phyloP scores from a whole-genome alignment of 306 rosid species.

The Begonia fuchsioides region DNA sequence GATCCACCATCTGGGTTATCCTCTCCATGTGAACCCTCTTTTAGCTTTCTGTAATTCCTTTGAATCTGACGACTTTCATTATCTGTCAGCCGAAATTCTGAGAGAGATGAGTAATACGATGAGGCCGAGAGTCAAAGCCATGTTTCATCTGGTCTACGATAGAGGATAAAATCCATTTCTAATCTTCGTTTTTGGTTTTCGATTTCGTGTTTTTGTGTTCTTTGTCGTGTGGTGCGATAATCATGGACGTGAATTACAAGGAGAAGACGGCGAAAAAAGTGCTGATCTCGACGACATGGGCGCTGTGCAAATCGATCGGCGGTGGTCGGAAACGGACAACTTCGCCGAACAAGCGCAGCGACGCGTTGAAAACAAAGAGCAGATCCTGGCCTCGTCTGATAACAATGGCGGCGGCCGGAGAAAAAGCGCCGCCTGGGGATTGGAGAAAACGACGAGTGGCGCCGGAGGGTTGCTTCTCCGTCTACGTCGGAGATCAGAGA shows the following conservation, averaged over 20 bases:
- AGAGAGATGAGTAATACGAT: slow-evolving; percentile 49
- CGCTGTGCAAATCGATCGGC: slow-evolving; percentile 62
- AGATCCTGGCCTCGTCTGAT: slow-evolving; percentile 32
- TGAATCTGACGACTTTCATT: neutral
- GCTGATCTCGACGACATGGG: slow-evolving; percentile 57
- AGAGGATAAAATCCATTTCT: slow-evolving; percentile 31
- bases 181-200: too few species aligned
- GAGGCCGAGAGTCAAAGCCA: slow-evolving; percentile 49
- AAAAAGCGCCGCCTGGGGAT: slow-evolving; percentile 4
- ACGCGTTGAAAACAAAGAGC: slow-evolving; percentile 20
- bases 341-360: neutral
- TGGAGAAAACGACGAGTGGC: slow-evolving; percentile 13
- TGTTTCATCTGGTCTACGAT: slow-evolving; percentile 55
- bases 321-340: slow-evolving; percentile 18
- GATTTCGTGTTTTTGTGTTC: too few species aligned
- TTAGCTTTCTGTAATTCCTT: neutral
- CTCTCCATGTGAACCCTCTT: neutral
- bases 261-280: slow-evolving; percentile 27
- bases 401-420: neutral
- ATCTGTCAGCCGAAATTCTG: neutral
- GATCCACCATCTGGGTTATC: neutral
- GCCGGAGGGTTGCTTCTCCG: slow-evolving; percentile 66
- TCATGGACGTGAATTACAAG: neutral
- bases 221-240: too few species aligned
- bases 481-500: slow-evolving; percentile 62